A percentile compares a stretch with the other conserved stretches of the same genome.
Conservation (phyloP, 2,329 filamentous ascomycete genomes). For the Davidsoniella virescens region DNA sequence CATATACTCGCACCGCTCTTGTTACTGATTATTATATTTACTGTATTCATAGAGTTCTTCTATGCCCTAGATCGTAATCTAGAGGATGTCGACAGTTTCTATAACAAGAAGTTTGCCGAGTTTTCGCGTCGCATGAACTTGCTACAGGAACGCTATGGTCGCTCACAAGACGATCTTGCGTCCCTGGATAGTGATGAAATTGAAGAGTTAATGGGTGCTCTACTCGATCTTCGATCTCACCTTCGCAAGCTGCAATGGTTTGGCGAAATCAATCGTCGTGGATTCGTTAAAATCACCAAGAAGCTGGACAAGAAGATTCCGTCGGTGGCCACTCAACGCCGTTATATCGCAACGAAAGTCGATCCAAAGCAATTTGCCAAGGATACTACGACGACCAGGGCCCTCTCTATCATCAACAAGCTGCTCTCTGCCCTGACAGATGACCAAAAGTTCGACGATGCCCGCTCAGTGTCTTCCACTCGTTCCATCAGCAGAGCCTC, state of each 20-base stretch:
- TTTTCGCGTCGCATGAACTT: slow-evolving; percentile 70
- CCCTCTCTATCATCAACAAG: slow-evolving; percentile 58
- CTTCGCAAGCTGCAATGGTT: slow-evolving; percentile 93
- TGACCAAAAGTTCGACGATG: slow-evolving; percentile 46
- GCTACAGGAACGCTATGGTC: slow-evolving; percentile 75
- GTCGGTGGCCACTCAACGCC: slow-evolving; percentile 58
- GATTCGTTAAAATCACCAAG: slow-evolving; percentile 97
- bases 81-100: slow-evolving; percentile 91
- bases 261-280: slow-evolving; percentile 85
- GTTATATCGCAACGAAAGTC: slow-evolving; percentile 81
- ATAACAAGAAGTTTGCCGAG: slow-evolving; percentile 88
- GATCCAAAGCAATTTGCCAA: slow-evolving; percentile 78
- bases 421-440: slow-evolving; percentile 75
- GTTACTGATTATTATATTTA: background rate
- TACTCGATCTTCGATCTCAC: slow-evolving; percentile 76
- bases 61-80: slow-evolving; percentile 92
- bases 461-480: slow-evolving; percentile 55
- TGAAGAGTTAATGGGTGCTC: slow-evolving; percentile 76
- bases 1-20: background rate
- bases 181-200: slow-evolving; percentile 74
- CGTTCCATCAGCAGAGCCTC: slow-evolving; percentile 63
- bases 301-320: slow-evolving; percentile 93
- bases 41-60: slow-evolving; percentile 61
- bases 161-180: slow-evolving; percentile 49
- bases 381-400: slow-evolving; percentile 34